A percentile compares a stretch with the other conserved stretches of the same genome.
phyloP scores from a whole-genome alignment of 805 yeast genomes.

The Helenozyma rhizophorensis region DNA sequence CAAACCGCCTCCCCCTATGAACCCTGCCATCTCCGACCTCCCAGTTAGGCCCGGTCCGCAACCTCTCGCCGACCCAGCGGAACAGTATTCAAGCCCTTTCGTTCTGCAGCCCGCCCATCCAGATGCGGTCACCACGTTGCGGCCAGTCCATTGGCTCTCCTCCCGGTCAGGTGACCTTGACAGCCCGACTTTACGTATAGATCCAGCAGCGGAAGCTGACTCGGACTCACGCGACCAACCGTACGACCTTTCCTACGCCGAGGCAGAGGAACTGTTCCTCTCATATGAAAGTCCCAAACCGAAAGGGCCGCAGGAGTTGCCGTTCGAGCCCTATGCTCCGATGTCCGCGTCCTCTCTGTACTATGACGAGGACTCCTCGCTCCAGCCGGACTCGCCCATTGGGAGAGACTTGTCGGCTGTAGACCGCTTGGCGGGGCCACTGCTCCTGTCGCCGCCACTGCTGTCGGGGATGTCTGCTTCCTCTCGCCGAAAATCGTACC shows the following conservation, averaged over 20 bases:
- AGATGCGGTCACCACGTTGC: too few species aligned
- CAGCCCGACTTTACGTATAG: too few species aligned
- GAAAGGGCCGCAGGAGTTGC: constrained; percentile 38
- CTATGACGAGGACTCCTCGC: constrained; percentile 1
- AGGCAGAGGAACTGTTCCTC: constrained; percentile 20
- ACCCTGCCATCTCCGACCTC: neutral
- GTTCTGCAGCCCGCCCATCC: too few species aligned
- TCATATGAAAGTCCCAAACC: constrained; percentile 33
- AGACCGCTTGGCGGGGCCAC: too few species aligned
- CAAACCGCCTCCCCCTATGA: constrained; percentile 14
- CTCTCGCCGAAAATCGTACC: neutral
- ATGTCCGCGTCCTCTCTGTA: neutral
- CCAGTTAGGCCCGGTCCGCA: neutral
- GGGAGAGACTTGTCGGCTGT: too few species aligned
- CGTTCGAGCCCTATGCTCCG: constrained; percentile 24
- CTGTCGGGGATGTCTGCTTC: neutral
- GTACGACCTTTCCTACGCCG: constrained; percentile 1
- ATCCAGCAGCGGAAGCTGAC: too few species aligned
- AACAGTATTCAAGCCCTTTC: too few species aligned
- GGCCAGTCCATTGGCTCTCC: too few species aligned
- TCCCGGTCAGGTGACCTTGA: too few species aligned
- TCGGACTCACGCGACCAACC: too few species aligned
- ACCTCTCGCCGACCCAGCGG: neutral
- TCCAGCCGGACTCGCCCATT: neutral
- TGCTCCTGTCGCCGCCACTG: neutral